Evolutionary conservation across 345 rosid genomes (phyloP), one percentile per base, ranked within the genome.

Genomic region (Citrus sinensis): DNA sequence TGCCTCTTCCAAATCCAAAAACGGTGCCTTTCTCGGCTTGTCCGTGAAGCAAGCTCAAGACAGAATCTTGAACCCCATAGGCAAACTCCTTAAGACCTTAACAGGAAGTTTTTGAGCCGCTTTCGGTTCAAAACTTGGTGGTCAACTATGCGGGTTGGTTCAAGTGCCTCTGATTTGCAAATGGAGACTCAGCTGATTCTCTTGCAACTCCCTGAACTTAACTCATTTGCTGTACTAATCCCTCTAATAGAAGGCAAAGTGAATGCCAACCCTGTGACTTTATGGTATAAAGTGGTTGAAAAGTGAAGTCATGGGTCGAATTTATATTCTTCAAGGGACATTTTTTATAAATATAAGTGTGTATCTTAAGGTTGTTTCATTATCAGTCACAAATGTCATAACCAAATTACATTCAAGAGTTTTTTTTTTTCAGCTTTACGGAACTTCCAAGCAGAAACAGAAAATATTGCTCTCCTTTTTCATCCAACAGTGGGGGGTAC

Each of bases 81-180:
- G 85, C 4, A 82, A 67, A 37, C 76, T 85, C 42, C 56, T 62
- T 1, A 73, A 40, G 17, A 82, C 42, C 56, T 62, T 1, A 73
- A 40, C 22, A 82, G 82, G 77, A 76, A 85, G 0, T 85, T 82
- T 29, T n/a, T 82, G 22, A 73, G 81, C 58, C 13, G 82, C 20
- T 82, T 85, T 34, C 73, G 85, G 42, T 82, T 82, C 87, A 85
- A 85, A 78, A 82, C 85, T 0, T 85, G 87, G 87, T 82, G 82
- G 83, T 80, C 85, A 22, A 85, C 87, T 46, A 77, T 80, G 85
- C 77, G 85, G 87, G 75, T 80, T 8, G 85, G 85, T n/a, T 60
- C 37, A 19, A 74, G 64, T 3, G 85, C 85, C 30, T 82, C 85
- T 25, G 87, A 85, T 78, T 66, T 85, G 64, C 87, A 85, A 61